Evolutionary conservation across 2,329 filamentous ascomycete genomes (phyloP).

Genomic region (Dactylellina leptospora): DNA sequence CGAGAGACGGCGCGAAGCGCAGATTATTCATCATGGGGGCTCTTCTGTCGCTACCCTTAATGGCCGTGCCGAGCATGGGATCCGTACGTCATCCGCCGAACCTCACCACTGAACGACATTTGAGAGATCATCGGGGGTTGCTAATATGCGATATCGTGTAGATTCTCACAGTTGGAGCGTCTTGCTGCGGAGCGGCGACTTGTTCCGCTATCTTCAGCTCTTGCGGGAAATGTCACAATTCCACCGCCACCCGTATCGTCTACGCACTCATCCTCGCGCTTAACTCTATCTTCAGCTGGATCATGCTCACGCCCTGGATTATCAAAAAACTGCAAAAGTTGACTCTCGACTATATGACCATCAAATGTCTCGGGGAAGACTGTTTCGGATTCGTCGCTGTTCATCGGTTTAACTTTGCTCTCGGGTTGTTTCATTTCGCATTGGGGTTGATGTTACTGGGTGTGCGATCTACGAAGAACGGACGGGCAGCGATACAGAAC

Average conservation of each 20-base stretch:
- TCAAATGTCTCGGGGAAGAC: constrained; percentile 86
- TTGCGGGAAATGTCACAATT: constrained; percentile 96
- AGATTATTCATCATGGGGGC: constrained; percentile 75
- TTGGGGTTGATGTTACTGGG: constrained; percentile 85
- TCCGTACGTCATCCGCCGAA: constrained; percentile 70
- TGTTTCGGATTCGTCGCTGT: constrained; percentile 97
- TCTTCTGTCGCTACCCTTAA: constrained; percentile 84
- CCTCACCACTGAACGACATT: too few species aligned
- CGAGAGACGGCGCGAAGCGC: constrained; percentile 5
- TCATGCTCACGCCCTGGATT: constrained; percentile 99
- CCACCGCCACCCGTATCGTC: constrained; percentile 94
- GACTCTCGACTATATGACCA: constrained; percentile 93
- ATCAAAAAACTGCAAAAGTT: constrained; percentile 93
- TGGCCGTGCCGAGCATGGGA: constrained; percentile 85
- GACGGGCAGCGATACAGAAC: constrained; percentile 76
- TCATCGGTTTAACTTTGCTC: constrained; percentile 96
- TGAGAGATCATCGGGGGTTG: constrained; percentile 13
- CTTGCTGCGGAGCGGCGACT: constrained; percentile 95
- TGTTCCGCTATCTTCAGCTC: constrained; percentile 95
- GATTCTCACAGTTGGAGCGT: constrained; percentile 80
- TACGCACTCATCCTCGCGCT: constrained; percentile 93
- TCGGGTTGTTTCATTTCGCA: constrained; percentile 90
- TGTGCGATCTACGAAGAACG: constrained; percentile 84
- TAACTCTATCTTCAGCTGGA: constrained; percentile 97
- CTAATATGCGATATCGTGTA: constrained; percentile 59